A percentile compares a stretch with the other conserved stretches of the same genome.
Evolutionary conservation across 179 eudicot genomes (phyloP).

Genomic region (Patellifolia procumbens): DNA sequence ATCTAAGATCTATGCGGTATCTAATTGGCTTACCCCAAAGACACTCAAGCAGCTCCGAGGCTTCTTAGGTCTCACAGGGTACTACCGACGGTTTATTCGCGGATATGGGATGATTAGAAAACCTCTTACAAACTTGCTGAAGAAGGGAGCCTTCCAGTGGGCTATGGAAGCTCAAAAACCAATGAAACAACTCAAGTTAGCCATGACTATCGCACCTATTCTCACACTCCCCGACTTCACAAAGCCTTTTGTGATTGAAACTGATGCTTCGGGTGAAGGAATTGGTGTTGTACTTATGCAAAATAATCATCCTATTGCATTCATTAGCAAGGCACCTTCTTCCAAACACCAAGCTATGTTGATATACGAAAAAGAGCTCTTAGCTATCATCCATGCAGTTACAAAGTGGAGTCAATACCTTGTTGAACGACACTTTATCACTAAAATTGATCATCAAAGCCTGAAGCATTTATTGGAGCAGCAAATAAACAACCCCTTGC

Average conservation of each 20-base stretch:
- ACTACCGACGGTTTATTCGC: neutral
- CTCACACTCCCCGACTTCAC: neutral
- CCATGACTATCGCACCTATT: neutral
- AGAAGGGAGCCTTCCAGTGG: neutral
- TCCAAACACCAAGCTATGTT: too few species aligned
- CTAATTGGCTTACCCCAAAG: neutral
- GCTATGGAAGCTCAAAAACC: fast-evolving
- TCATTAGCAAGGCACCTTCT: neutral
- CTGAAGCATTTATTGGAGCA: neutral
- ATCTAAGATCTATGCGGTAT: neutral
- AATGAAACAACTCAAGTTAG: too few species aligned
- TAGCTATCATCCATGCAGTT: neutral
- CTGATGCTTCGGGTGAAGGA: neutral
- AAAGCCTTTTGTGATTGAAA: neutral
- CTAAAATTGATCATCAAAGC: neutral
- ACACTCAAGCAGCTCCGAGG: neutral
- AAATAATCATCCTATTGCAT: neutral
- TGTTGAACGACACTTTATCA: neutral
- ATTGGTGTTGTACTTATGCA: neutral
- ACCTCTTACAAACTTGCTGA: neutral
- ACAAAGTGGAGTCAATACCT: neutral
- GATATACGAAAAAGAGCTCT: neutral
- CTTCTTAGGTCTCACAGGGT: neutral
- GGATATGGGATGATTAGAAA: neutral
- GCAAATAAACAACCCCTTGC: neutral